phyloP scores from a whole-genome alignment of 2,329 filamentous ascomycete species.

The Penicillium capsulatum region DNA sequence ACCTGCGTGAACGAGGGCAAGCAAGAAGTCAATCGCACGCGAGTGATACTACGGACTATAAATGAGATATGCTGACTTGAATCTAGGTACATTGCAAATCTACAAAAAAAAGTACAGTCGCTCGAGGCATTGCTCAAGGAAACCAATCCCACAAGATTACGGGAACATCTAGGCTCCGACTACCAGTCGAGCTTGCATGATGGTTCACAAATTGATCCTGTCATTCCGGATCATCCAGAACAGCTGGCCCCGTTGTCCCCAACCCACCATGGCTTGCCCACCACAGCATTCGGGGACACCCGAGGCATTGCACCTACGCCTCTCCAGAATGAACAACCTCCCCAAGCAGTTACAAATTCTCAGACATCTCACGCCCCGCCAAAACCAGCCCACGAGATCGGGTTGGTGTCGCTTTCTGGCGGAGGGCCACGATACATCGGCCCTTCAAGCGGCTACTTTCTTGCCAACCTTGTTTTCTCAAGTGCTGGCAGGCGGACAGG shows the following conservation, averaged over 20 bases:
- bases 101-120: conserved; percentile 46
- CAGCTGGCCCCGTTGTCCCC: neutral
- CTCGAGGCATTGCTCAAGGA: conserved; percentile 45
- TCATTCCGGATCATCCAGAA: neutral
- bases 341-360: conserved; percentile 1
- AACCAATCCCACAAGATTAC: conserved; percentile 42
- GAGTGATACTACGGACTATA: conserved; percentile 9
- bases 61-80: neutral
- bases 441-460: conserved; percentile 54
- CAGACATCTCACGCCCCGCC: conserved; percentile 11
- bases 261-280: neutral
- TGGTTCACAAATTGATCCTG: conserved; percentile 1
- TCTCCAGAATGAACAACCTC: conserved; percentile 9
- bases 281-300: neutral
- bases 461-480: conserved; percentile 49
- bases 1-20: conserved; percentile 47
- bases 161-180: too few species aligned
- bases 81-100: conserved; percentile 34
- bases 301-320: too few species aligned
- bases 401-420: conserved; percentile 49
- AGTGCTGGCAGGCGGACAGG: conserved; percentile 29
- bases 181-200: conserved; percentile 9
- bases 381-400: conserved; percentile 49
- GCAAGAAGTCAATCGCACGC: conserved; percentile 45
- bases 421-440: conserved; percentile 52